A percentile compares a stretch with the other conserved stretches of the same genome.
phyloP scores from a whole-genome alignment of 2,329 filamentous ascomycete genomes.

The Botrytis sinoallii region DNA sequence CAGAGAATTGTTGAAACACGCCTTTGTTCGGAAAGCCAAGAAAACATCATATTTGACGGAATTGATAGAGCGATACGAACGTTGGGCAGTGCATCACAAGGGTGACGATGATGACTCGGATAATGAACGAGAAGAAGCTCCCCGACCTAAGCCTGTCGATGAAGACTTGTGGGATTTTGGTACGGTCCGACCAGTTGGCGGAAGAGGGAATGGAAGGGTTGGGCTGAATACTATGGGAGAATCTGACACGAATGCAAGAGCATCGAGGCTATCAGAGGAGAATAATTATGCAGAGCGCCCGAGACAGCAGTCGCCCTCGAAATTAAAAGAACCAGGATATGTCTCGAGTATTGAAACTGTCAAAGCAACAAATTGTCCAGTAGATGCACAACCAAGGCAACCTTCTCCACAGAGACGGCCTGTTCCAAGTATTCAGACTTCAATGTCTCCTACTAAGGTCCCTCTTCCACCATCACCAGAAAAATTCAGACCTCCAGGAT shows the following conservation, averaged over 20 bases:
- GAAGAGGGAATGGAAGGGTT: constrained; percentile 57
- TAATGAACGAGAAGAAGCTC: constrained; percentile 47
- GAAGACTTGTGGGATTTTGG: constrained; percentile 99
- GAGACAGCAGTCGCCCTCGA: constrained; percentile 51
- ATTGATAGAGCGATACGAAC: constrained; percentile 83
- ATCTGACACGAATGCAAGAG: constrained; percentile 73
- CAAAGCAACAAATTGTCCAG: constrained; percentile 46
- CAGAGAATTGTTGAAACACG: constrained; percentile 81
- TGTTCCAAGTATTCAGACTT: constrained; percentile 39
- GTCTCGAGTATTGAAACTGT: constrained; percentile 49
- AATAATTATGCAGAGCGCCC: constrained; percentile 53
- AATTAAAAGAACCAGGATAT: constrained; percentile 44
- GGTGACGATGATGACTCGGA: constrained; percentile 65
- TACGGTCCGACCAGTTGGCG: constrained; percentile 78
- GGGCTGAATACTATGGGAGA: constrained; percentile 75
- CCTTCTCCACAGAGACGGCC: constrained; percentile 59
- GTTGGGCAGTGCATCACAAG: constrained; percentile 82
- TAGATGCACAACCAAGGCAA: constrained; percentile 51
- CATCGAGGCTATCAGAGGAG: constrained; percentile 50
- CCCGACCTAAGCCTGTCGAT: constrained; percentile 49
- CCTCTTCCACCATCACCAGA: constrained; percentile 59
- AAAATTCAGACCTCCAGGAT: constrained; percentile 42
- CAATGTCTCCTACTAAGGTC: constrained; percentile 55
- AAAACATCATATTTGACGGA: constrained; percentile 96
- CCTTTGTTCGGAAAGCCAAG: constrained; percentile 87